Conservation (phyloP, 306 rosid species). For the Quercus rubra region DNA sequence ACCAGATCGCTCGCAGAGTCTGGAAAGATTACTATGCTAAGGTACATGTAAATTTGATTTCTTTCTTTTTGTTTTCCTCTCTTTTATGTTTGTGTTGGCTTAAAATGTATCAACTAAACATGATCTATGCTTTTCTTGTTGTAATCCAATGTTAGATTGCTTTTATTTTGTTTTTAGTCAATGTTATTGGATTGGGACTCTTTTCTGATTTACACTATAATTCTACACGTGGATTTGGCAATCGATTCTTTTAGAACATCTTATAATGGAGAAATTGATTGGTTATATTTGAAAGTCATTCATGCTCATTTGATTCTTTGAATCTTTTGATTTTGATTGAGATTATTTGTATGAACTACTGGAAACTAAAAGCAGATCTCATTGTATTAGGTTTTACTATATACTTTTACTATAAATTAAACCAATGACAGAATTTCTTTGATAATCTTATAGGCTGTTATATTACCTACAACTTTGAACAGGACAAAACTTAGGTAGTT, state of each 20-base stretch:
- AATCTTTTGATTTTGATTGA: background rate
- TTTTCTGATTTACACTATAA: background rate
- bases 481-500: too few species aligned
- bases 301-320: background rate
- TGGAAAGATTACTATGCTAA: conserved; percentile 79
- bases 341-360: background rate
- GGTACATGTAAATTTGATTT: conserved; percentile 26
- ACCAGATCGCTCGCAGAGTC: conserved; percentile 87
- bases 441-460: background rate
- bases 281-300: background rate
- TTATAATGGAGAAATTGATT: background rate
- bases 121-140: background rate
- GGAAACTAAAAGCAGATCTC: background rate
- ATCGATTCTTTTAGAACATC: background rate
- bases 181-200: background rate
- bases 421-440: background rate
- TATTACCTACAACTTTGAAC: background rate
- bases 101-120: background rate
- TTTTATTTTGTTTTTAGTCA: background rate
- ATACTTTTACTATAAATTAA: background rate
- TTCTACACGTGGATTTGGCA: background rate
- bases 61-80: background rate
- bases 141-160: background rate
- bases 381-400: background rate
- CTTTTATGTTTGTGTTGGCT: background rate